Base-by-base conservation (phyloP, 164 flowering plant genomes). In the Nymphaea thermarum region DNA sequence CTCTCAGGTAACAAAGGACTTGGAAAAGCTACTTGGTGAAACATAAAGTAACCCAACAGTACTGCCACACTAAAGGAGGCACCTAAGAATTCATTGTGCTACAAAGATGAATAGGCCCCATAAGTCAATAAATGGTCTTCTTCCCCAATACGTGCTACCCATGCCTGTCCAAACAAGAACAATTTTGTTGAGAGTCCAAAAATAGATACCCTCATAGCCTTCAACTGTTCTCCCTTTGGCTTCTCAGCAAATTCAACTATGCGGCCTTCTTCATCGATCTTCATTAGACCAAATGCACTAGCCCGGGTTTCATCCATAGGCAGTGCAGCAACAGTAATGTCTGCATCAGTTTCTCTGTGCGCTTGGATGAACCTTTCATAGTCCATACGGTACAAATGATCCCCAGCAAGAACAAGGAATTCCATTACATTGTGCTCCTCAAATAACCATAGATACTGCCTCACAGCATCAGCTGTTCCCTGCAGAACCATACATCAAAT, bases 401-500 rank as follows among this genome's bases (percentile, higher is more conserved):
- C 96, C 42, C 98, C 98, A 63, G 98, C 96, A 80, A 94, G 96
- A 76, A 93, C 76, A 44, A 93, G 74, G 76, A 74, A 90, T 63
- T 93, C 96, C 79, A 86, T 71, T 15, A 93, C 89, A 72, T 86
- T 86, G 73, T 94, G 97, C 80, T 91, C 97, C 80, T 94, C 97
- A 80, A 61, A 89, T 69, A 94, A 74, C 98, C 98, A 94, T 69
- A 91, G 73, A 72, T 88, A 94, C 77, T 89, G 96, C 77, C 98
- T 86, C 53, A 91, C 97, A 43, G 97, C 98, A 86, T 94, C 98
- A 47, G 98, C 97, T 7, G 96, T 94, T 43, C 97, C 98, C 97
- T 93, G 78, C n/a, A 68, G 65, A 42, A 16, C 60, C 10, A 55
- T 25, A 25, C 36, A 25, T 25, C 36, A 25, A 25, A 25, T 25